phyloP scores from a whole-genome alignment of 352 stramenopile genomes.

The Pythium monospermum region DNA sequence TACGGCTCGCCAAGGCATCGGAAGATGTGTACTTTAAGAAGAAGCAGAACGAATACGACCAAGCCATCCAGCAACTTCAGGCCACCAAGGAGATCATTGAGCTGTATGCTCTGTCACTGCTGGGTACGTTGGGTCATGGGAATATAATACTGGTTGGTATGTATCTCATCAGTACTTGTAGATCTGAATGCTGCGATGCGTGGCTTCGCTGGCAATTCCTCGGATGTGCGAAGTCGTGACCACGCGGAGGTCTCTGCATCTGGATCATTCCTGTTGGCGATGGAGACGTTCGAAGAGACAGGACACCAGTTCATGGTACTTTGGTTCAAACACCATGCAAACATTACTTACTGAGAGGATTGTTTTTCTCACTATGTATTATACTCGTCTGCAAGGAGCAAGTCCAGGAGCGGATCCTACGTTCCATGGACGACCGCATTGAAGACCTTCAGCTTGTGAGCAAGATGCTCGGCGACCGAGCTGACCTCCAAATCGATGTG shows the following conservation, averaged over 20 bases:
- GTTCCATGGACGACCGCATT: constrained; percentile 37
- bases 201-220: constrained; percentile 11
- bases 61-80: constrained; percentile 36
- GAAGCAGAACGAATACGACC: constrained; percentile 33
- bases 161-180: constrained; percentile 5
- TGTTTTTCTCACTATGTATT: not conserved
- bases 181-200: constrained; percentile 30
- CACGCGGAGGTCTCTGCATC: too few species aligned
- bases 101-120: constrained; percentile 42
- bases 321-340: too few species aligned
- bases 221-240: constrained; percentile 9
- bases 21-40: constrained; percentile 50
- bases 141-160: too few species aligned
- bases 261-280: constrained; percentile 8
- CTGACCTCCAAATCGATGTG: constrained; percentile 54
- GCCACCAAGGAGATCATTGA: constrained; percentile 34
- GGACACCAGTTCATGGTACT: constrained; percentile 15
- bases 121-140: constrained; percentile 25
- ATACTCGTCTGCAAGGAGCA: constrained; percentile 26
- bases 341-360: not conserved
- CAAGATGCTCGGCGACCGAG: constrained; percentile 35
- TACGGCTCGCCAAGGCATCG: constrained; percentile 40
- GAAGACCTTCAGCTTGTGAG: constrained; percentile 31
- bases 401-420: constrained; percentile 31
- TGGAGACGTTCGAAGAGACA: constrained; percentile 10